A percentile compares a stretch with the other conserved stretches of the same genome.
phyloP scores from a whole-genome alignment of 2,329 filamentous ascomycete genomes.

The Colletotrichum incanum region DNA sequence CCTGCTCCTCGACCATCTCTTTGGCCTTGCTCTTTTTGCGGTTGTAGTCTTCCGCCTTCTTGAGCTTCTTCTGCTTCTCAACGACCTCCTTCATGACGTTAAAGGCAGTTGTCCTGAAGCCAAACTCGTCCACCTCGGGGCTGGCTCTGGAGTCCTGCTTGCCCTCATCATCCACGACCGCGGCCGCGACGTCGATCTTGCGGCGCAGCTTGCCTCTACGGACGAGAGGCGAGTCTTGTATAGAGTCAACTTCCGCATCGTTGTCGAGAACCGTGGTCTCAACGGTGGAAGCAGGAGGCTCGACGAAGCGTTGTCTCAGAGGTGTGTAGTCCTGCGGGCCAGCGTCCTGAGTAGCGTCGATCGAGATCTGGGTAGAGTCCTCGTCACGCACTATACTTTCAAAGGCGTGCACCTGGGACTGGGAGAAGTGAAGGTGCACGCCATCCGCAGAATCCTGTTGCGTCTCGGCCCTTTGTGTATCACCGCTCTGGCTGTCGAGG shows the following conservation, averaged over 20 bases:
- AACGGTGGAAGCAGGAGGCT: constrained; percentile 76
- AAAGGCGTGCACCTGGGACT: constrained; percentile 73
- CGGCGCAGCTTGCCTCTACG: constrained; percentile 71
- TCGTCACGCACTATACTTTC: constrained; percentile 68
- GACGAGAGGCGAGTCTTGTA: constrained; percentile 77
- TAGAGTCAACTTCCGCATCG: constrained; percentile 55
- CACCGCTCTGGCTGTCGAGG: constrained; percentile 61
- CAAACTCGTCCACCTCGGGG: constrained; percentile 53
- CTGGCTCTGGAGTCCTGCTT: constrained; percentile 46
- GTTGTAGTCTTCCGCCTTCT: constrained; percentile 74
- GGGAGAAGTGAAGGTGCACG: constrained; percentile 71
- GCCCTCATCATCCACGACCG: constrained; percentile 59
- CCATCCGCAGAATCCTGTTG: constrained; percentile 51
- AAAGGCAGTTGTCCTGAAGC: constrained; percentile 71
- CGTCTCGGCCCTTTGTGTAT: constrained; percentile 58
- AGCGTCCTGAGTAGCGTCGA: constrained; percentile 85
- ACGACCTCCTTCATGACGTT: constrained; percentile 78
- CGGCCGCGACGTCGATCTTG: constrained; percentile 58
- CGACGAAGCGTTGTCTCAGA: constrained; percentile 76
- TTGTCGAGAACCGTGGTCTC: constrained; percentile 75
- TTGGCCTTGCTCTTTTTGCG: constrained; percentile 90
- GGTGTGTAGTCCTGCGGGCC: constrained; percentile 84
- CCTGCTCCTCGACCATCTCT: constrained; percentile 91
- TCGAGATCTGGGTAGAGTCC: constrained; percentile 73
- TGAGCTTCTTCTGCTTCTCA: constrained; percentile 68